These are phyloP conservation scores for Populus davidiana DNA, from an alignment of 345 rosid genomes.

Conservation along the genomic window DNA sequence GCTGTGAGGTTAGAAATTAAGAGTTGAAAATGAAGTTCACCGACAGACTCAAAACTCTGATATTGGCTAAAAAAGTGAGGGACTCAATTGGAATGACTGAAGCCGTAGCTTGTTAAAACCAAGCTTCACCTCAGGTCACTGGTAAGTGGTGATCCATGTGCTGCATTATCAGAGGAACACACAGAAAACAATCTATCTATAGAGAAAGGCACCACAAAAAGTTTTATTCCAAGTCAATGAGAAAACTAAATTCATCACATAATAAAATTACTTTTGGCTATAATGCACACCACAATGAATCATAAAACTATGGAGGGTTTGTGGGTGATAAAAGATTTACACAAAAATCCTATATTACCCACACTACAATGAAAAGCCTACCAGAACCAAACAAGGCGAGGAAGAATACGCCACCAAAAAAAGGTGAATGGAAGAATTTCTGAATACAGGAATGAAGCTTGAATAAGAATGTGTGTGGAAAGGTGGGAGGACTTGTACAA, in stretches of 20 bases:
- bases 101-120: neutral
- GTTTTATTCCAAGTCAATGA: slow-evolving; percentile 46
- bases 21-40: neutral
- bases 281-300: slow-evolving; percentile 53
- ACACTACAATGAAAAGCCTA: slow-evolving; percentile 34
- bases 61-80: neutral
- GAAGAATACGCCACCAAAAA: slow-evolving; percentile 33
- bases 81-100: neutral
- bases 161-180: slow-evolving; percentile 4
- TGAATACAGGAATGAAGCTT: slow-evolving; percentile 34
- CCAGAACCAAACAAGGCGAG: slow-evolving; percentile 22
- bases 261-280: slow-evolving; percentile 34
- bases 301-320: slow-evolving; percentile 31
- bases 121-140: neutral
- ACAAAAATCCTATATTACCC: slow-evolving; percentile 41
- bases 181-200: neutral
- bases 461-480: slow-evolving; percentile 41
- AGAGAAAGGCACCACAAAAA: slow-evolving; percentile 15
- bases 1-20: neutral
- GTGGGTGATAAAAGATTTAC: slow-evolving; percentile 27
- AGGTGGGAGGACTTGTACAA: slow-evolving; percentile 26
- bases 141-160: neutral
- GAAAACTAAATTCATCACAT: slow-evolving; percentile 47
- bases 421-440: slow-evolving; percentile 43
- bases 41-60: neutral